Evolutionary conservation across 2,329 filamentous ascomycete species (phyloP).

Genomic region (Sclerotinia sclerotiorum): DNA sequence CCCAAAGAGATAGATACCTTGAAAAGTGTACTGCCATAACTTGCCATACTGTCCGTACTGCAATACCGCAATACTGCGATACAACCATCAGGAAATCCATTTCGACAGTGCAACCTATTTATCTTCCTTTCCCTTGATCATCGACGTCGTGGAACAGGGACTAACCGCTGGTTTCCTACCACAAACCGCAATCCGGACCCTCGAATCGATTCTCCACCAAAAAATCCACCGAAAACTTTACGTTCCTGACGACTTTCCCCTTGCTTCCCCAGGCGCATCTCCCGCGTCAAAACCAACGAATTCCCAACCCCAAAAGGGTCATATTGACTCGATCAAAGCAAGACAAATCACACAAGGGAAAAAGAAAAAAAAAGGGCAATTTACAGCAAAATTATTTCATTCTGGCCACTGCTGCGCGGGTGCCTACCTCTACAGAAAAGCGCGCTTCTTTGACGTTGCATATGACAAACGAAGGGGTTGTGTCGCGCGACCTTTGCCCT

Average conservation of each 20-base stretch:
- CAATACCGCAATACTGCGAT: not conserved
- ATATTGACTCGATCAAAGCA: constrained; percentile 31
- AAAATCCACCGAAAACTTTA: constrained; percentile 25
- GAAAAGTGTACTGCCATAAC: not conserved
- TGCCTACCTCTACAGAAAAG: constrained; percentile 38
- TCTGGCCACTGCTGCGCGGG: constrained; percentile 34
- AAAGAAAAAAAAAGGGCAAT: constrained; percentile 25
- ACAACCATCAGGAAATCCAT: constrained; percentile 12
- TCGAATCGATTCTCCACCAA: constrained; percentile 23
- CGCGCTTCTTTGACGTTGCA: constrained; percentile 37
- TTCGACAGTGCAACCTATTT: constrained; percentile 16
- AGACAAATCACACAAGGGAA: constrained; percentile 27
- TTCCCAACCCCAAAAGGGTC: constrained; percentile 28
- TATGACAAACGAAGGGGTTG: constrained; percentile 42
- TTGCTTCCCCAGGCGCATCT: constrained; percentile 34
- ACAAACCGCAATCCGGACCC: constrained; percentile 24
- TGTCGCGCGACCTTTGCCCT: constrained; percentile 41
- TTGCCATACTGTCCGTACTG: no score
- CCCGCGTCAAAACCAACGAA: constrained; percentile 26
- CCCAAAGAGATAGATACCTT: not conserved
- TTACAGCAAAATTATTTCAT: constrained; percentile 28
- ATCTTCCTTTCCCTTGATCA: constrained; percentile 22
- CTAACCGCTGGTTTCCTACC: constrained; percentile 23
- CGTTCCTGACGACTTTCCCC: constrained; percentile 34
- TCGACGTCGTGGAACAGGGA: constrained; percentile 24